Percentiles rank a stretch among this genome's conserved stretches.
phyloP scores from a whole-genome alignment of 768 basidiomycete species.

The Leccinum aurantiacum region DNA sequence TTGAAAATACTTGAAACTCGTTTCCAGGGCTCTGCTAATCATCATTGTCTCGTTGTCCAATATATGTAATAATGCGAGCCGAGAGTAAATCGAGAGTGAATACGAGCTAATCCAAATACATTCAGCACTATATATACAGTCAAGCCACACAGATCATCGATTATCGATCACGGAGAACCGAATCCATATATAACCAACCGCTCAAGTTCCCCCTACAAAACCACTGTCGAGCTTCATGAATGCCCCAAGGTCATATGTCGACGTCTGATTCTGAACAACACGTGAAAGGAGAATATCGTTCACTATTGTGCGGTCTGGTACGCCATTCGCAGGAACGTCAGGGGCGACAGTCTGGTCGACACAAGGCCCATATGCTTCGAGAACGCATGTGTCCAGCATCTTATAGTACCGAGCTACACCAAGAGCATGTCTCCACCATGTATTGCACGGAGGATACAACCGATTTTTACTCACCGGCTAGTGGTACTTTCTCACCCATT shows the following conservation, averaged over 20 bases:
- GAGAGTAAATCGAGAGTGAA: not conserved
- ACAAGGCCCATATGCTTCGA: conserved; percentile 9
- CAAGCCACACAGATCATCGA: not conserved
- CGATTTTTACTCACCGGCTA: conserved; percentile 45
- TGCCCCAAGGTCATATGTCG: conserved; percentile 10
- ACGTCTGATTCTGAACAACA: conserved; percentile 9
- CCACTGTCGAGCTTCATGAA: conserved; percentile 13
- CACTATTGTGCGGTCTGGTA: conserved; percentile 7
- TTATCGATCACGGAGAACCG: not conserved
- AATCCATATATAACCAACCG: not conserved
- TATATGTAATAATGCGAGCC: not conserved
- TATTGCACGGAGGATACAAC: not conserved
- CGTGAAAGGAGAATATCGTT: conserved; percentile 12
- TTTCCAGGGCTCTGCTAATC: conserved; percentile 5
- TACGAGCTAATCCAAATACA: not conserved
- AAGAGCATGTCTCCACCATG: not conserved
- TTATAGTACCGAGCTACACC: conserved; percentile 23
- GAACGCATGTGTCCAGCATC: conserved; percentile 23
- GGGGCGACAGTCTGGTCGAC: not conserved
- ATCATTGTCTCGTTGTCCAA: conserved; percentile 3
- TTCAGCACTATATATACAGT: not conserved
- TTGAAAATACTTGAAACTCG: conserved; percentile 10
- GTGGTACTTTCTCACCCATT: conserved; percentile 65
- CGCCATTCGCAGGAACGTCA: conserved; percentile 6
- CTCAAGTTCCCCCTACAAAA: conserved; percentile 9